Conservation (phyloP, 805 yeast species). For the Grigorovia jiainica region DNA sequence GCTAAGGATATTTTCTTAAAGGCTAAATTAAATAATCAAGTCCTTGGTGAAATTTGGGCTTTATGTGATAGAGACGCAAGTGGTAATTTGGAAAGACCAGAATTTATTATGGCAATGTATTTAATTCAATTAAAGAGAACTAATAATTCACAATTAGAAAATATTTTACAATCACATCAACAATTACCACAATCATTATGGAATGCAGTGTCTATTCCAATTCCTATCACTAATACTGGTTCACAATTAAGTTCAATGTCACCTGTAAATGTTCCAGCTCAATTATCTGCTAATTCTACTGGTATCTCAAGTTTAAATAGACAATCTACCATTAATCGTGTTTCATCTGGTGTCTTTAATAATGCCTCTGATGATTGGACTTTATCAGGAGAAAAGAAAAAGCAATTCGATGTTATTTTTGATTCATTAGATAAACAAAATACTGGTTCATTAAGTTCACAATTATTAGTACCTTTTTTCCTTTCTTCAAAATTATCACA, state of each 20-base stretch:
- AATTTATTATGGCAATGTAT: conserved; percentile 91
- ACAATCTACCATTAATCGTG: conserved; percentile 27
- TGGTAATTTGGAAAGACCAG: conserved; percentile 64
- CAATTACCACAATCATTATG: neutral
- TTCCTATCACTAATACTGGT: neutral
- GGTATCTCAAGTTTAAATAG: conserved; percentile 23
- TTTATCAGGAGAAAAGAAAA: conserved; percentile 56
- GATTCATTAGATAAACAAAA: conserved; percentile 62
- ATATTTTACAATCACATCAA: conserved; percentile 12
- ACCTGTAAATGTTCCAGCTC: conserved; percentile 38
- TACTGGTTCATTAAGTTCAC: conserved; percentile 58
- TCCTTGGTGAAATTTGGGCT: conserved; percentile 81
- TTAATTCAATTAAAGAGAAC: conserved; percentile 63
- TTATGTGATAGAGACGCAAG: conserved; percentile 67
- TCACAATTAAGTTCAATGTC: conserved; percentile 21
- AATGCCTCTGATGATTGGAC: conserved; percentile 50
- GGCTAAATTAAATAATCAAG: conserved; percentile 71
- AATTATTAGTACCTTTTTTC: conserved; percentile 78
- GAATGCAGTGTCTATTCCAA: neutral
- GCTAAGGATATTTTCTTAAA: conserved; percentile 84
- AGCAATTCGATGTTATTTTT: conserved; percentile 73
- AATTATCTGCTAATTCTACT: conserved; percentile 22
- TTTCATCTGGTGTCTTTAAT: conserved; percentile 27
- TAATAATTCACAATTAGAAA: conserved; percentile 42
- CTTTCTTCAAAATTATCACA: conserved; percentile 82